Base-by-base conservation (phyloP, 139 green algal genomes). In the Edaphochlamys debaryana region DNA sequence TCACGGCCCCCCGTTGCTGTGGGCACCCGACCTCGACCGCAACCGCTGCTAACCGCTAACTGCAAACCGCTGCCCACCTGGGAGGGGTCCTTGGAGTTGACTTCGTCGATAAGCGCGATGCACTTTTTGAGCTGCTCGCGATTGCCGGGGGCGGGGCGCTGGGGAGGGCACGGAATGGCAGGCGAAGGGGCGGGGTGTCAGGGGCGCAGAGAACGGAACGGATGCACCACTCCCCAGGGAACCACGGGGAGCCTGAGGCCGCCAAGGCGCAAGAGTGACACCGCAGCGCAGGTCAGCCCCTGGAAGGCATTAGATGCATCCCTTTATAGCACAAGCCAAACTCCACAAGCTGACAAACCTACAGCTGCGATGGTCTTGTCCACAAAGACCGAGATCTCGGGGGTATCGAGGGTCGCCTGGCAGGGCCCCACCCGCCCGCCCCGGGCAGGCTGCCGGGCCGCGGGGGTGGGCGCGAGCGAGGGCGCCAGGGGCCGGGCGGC, bases 301-400 rank as follows among this genome's bases (percentile, higher is more conserved):
- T 6, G 17, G 20, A 20, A 4, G 4, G 20, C 52, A 29, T 30
- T 4, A 29, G 17, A 4, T 4, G 20, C 52, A 27, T 15, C 52
- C 13, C 15, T 20, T 25, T 54, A 11, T 23, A 15, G 11, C 48
- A 54, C 48, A 11, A 11, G 48, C 48, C 48, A 54, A 63, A 63
- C 54, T 8, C 4, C 66, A 32, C 15, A 45, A 37, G 66, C 36
- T 17, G 2, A 20, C 4, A 37, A 27, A 37, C 37, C 5, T 56
- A 90, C 86, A 75, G 72, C 54, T 2, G 76, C 54, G 19, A 84
- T 30, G 69, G 89, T 69, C 42, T 86, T 71, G 11, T 71, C 48
- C 17, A 91, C 84, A n/a, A 89, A 80, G 38, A 62, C 52, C n/a
- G 66, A 37, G 20, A 91, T 84, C 68, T 91, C 84, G 0, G 74